These are phyloP conservation scores for Starmerella sirachaensis DNA, from an alignment of 805 yeast genomes.

Conservation along the genomic window DNA sequence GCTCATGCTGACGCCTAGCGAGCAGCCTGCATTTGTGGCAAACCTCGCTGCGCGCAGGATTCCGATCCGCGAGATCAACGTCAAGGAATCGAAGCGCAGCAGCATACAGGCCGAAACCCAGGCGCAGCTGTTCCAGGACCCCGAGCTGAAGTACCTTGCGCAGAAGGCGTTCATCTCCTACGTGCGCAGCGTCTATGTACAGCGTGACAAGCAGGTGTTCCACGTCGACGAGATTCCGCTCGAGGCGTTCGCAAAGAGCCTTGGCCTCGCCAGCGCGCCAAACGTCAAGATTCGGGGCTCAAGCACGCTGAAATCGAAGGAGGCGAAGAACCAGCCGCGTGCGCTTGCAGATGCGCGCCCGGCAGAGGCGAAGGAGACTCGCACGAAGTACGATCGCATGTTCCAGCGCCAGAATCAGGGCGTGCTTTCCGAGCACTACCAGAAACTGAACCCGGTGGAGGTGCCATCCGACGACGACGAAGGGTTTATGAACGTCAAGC, in stretches of 20 bases:
- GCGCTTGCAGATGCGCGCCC: constrained; percentile 38
- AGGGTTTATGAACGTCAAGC: constrained; percentile 71
- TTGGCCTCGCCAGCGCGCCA: constrained; percentile 96
- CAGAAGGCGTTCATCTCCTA: constrained; percentile 94
- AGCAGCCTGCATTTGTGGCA: constrained; percentile 55
- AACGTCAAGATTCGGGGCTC: constrained; percentile 56
- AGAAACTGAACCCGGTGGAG: constrained; percentile 39
- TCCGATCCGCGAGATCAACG: constrained; percentile 57
- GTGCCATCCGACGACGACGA: constrained; percentile 40
- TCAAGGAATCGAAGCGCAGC: constrained; percentile 61
- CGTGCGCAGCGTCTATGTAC: constrained; percentile 70
- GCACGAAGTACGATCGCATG: constrained; percentile 90
- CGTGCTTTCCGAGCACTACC: constrained; percentile 78
- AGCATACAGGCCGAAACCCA: constrained; percentile 75
- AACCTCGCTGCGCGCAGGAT: constrained; percentile 53
- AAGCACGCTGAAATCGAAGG: constrained; percentile 12
- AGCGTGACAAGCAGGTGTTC: constrained; percentile 78
- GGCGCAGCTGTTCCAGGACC: constrained; percentile 79
- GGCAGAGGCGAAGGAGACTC: constrained; percentile 38
- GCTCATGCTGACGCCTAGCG: constrained; percentile 71
- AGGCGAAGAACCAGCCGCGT: constrained; percentile 62
- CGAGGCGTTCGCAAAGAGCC: constrained; percentile 72
- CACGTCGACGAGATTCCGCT: constrained; percentile 62
- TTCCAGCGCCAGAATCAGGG: constrained; percentile 90
- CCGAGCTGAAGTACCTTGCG: constrained; percentile 82